Percentiles rank a stretch among this genome's conserved stretches.
phyloP scores from a whole-genome alignment of 2,329 filamentous ascomycete genomes.

The Verticillium dahliae region DNA sequence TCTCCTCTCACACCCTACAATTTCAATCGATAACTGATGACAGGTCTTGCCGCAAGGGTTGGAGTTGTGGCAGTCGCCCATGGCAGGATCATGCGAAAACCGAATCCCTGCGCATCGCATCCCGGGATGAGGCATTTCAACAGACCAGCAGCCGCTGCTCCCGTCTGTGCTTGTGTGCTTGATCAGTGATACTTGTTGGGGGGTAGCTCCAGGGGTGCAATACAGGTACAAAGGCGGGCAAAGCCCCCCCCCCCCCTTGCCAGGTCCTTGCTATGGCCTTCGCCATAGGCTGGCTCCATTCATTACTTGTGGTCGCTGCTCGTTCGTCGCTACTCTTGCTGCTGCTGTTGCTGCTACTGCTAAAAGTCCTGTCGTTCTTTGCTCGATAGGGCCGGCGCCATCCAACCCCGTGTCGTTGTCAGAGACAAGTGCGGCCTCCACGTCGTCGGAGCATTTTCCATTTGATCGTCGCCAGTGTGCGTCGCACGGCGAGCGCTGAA shows the following conservation, averaged over 20 bases:
- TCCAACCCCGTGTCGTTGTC: constrained; percentile 19
- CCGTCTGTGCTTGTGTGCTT: not conserved
- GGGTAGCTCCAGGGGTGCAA: not conserved
- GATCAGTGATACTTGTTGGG: not conserved
- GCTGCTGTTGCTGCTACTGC: not conserved
- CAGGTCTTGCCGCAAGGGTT: not conserved
- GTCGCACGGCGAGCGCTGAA: not conserved
- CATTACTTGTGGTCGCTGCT: constrained; percentile 1
- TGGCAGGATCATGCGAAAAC: not conserved
- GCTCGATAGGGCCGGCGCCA: constrained; percentile 10
- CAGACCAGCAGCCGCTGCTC: not conserved
- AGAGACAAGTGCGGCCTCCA: constrained; percentile 1
- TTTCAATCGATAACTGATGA: not conserved
- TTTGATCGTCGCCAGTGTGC: constrained; percentile 14
- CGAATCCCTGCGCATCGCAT: not conserved
- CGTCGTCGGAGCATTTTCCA: not conserved
- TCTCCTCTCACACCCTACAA: not conserved
- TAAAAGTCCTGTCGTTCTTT: not conserved
- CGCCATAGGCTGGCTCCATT: not conserved
- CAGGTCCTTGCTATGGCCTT: not conserved
- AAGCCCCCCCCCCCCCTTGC: not conserved
- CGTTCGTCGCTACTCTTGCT: not conserved
- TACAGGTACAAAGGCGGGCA: not conserved
- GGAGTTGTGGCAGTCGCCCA: not conserved
- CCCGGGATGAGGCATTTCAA: not conserved